phyloP scores from a whole-genome alignment of 2,329 filamentous ascomycete genomes.

The Phaeosphaeria sp. region DNA sequence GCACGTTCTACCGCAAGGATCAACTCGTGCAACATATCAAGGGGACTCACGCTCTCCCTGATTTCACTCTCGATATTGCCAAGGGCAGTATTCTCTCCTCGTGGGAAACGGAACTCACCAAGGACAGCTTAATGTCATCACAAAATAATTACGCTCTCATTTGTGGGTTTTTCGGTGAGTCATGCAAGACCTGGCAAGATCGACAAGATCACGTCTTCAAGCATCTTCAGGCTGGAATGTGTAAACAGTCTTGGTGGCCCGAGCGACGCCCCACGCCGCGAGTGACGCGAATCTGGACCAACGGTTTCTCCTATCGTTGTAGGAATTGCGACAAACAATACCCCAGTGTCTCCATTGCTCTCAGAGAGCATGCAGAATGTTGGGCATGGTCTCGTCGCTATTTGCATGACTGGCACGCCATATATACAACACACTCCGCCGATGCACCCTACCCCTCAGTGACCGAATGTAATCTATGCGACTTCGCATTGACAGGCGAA shows the following conservation, averaged over 20 bases:
- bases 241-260: background rate
- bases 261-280: background rate
- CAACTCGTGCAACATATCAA: conserved; percentile 13
- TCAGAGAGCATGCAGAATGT: background rate
- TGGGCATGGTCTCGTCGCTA: background rate
- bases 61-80: too few relatives aligned
- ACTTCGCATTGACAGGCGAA: too few relatives aligned
- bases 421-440: background rate
- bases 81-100: too few relatives aligned
- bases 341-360: background rate
- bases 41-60: conserved; percentile 1
- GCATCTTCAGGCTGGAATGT: background rate
- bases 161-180: background rate
- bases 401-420: background rate
- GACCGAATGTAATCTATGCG: too few relatives aligned
- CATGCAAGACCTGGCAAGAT: background rate
- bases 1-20: conserved; percentile 10
- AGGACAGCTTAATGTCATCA: too few relatives aligned
- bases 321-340: background rate
- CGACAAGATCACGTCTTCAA: conserved; percentile 1
- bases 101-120: too few relatives aligned
- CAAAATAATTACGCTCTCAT: background rate
- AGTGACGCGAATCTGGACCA: too few relatives aligned
- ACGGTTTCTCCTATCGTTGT: background rate
- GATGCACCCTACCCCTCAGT: too few relatives aligned